phyloP scores from a whole-genome alignment of 495 filamentous ascomycete species.

The Bombardia bombarda region DNA sequence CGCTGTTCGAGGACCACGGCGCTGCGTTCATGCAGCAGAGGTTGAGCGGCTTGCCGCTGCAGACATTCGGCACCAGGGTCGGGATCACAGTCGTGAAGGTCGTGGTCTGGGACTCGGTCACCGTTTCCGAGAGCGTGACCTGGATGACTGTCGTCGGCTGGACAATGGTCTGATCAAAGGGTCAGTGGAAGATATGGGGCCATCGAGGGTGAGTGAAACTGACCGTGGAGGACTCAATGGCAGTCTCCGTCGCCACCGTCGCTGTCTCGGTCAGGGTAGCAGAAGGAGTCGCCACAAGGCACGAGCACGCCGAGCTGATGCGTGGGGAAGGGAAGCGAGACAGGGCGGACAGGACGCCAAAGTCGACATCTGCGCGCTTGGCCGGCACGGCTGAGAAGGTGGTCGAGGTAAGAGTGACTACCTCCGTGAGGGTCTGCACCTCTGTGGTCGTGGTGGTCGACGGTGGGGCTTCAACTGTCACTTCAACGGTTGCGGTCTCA shows the following conservation, averaged over 20 bases:
- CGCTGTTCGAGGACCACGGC: background rate
- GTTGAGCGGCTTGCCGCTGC: background rate
- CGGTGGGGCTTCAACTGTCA: background rate
- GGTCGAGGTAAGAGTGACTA: background rate
- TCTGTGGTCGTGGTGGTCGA: background rate
- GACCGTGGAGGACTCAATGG: background rate
- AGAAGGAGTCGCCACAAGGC: background rate
- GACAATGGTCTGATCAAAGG: background rate
- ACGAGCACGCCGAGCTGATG: background rate
- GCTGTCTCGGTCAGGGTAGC: background rate
- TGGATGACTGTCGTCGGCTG: background rate
- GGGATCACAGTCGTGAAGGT: background rate
- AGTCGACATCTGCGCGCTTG: background rate
- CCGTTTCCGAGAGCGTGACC: background rate
- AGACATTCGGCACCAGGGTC: background rate
- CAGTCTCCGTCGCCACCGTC: background rate
- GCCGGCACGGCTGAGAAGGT: background rate
- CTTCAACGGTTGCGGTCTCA: background rate
- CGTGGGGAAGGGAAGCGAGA: background rate
- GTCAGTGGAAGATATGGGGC: too few relatives aligned
- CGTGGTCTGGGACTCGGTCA: background rate
- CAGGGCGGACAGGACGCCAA: background rate
- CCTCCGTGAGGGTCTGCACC: background rate
- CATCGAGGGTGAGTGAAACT: background rate
- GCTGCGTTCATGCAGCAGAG: background rate